Evolutionary conservation across 2,329 filamentous ascomycete genomes (phyloP).

Genomic region (Leptographium lundbergii): DNA sequence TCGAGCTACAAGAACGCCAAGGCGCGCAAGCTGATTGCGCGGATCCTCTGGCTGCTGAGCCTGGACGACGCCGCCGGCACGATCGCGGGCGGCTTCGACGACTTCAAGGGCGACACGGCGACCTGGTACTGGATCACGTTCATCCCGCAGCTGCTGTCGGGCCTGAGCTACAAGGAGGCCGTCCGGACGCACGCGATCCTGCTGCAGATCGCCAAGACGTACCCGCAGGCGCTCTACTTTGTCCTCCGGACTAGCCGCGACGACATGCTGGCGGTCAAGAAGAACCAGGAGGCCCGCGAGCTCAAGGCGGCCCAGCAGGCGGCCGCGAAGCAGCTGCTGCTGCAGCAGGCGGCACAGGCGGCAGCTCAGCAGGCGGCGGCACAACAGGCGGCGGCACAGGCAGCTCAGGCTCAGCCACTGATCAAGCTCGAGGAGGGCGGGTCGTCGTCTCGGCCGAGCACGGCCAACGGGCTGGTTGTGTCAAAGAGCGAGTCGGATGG

Average conservation of each 20-base stretch:
- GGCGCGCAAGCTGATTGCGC: conserved; percentile 81
- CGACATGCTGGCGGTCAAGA: conserved; percentile 87
- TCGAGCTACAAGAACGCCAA: conserved; percentile 96
- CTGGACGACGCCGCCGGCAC: conserved; percentile 78
- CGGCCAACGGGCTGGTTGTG: conserved; percentile 35
- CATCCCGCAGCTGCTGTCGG: conserved; percentile 89
- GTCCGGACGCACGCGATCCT: conserved; percentile 76
- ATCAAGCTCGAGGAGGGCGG: conserved; percentile 7
- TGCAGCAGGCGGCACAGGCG: background rate
- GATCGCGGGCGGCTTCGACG: conserved; percentile 77
- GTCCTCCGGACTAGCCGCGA: conserved; percentile 85
- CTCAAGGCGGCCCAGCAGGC: conserved; percentile 26
- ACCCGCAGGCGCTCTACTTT: conserved; percentile 93
- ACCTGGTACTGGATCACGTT: conserved; percentile 99
- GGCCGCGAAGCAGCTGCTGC: background rate
- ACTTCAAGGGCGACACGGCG: conserved; percentile 93
- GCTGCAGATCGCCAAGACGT: conserved; percentile 86
- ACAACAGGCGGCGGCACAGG: background rate
- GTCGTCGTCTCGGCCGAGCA: conserved; percentile 31
- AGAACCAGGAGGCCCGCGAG: conserved; percentile 67
- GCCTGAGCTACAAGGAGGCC: conserved; percentile 83
- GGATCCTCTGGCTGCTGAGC: conserved; percentile 91
- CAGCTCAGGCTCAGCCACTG: background rate
- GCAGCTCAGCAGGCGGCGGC: background rate
- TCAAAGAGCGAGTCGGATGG: background rate